Percentiles rank a stretch among this genome's conserved stretches.
phyloP scores from a whole-genome alignment of 2,329 filamentous ascomycete species.

The Fusarium sp. region DNA sequence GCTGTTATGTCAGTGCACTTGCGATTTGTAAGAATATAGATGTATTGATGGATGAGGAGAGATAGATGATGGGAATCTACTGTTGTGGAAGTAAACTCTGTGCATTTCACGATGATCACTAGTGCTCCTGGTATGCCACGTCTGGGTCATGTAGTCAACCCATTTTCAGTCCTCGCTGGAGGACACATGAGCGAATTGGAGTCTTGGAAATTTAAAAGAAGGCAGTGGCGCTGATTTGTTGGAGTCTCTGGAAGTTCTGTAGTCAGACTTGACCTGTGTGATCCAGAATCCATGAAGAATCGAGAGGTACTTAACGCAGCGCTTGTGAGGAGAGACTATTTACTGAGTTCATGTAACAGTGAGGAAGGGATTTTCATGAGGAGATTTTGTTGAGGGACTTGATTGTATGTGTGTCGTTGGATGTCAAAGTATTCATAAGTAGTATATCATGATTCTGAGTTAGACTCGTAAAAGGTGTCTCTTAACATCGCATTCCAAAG shows the following conservation, averaged over 20 bases:
- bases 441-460: not conserved
- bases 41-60: not conserved
- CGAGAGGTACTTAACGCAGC: not conserved
- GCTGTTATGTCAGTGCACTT: no score
- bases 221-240: rapidly evolving
- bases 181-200: rapidly evolving
- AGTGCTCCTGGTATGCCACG: not conserved
- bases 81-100: not conserved
- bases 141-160: rapidly evolving
- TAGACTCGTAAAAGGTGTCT: not conserved
- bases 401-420: not conserved
- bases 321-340: not conserved
- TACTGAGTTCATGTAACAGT: not conserved
- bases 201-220: rapidly evolving
- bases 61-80: not conserved
- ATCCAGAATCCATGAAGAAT: not conserved
- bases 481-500: not conserved
- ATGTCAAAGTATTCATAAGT: not conserved
- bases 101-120: not conserved
- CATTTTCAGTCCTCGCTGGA: not conserved
- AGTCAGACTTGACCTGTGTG: not conserved
- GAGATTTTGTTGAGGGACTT: not conserved
- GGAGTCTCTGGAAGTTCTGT: not conserved
- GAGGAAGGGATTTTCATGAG: not conserved
- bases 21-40: not conserved